Base-by-base conservation (phyloP, 441 rosid genomes). In the Corymbia calophylla region DNA sequence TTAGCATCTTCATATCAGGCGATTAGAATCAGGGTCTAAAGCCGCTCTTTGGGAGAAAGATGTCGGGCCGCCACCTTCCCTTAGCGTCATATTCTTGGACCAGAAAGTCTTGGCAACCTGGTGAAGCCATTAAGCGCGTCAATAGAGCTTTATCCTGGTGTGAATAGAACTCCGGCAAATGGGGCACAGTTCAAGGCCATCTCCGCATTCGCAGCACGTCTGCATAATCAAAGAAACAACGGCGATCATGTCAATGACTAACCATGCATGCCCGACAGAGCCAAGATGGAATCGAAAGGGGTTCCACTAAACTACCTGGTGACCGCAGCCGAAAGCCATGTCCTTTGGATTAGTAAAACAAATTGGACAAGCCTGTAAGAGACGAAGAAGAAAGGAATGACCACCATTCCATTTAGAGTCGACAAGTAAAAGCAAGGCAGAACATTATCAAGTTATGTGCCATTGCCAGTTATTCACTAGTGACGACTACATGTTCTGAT, bases 261-360 rank as follows among this genome's bases (percentile, higher is more conserved):
- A 23, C 58, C 87, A 17, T 29, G 68, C 27, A 31, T 27, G 80
- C 19, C 14, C n/a, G 11, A 54, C 62, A 80, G 53, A 15, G 3
- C 77, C 18, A 19, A 70, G 47, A 70, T 58, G 85, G 89, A 87
- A n/a, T 73, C 3, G 8, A 25, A 53, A 54, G 17, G 48, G 89
- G 81, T 32, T 60, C 87, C 70, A 84, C 81, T 77, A 56, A n/a
- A 90, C 84, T 88, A 97, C 99, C 99, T 96, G 99, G 91, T 97
- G 99, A 82, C 99, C 99, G 81, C 99, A 97, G 49, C 97, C 96
- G 87, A 97, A 97, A 89, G 99, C 99, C 99, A 97, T 94, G 93
- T 97, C 92, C 94, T 94, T 97, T 81, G 89, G 90, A 92, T 88
- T 95, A 87, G 91, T 88, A 86, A 97, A 94, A 91, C 99, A 97